Percentiles rank a stretch among this genome's conserved stretches.
phyloP scores from a whole-genome alignment of 2,329 filamentous ascomycete species.

The Trichoderma pleuroti region DNA sequence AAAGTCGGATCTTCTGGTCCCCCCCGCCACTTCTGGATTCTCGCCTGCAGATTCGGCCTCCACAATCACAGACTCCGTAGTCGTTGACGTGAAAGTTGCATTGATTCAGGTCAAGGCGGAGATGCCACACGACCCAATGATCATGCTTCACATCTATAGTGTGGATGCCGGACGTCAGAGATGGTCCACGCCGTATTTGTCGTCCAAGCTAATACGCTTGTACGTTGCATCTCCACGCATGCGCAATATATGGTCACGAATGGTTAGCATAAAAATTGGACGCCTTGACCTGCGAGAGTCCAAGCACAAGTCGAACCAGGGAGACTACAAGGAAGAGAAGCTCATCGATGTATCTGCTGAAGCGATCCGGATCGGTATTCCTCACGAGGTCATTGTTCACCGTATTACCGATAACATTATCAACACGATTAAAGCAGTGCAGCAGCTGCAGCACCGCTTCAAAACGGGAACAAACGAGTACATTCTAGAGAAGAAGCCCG shows the following conservation, averaged over 20 bases:
- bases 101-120: conserved; percentile 84
- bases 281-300: conserved; percentile 77
- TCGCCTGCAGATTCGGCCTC: conserved; percentile 33
- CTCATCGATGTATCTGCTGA: conserved; percentile 82
- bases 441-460: conserved; percentile 93
- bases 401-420: conserved; percentile 90
- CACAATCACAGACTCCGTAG: conserved; percentile 61
- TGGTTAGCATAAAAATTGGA: conserved; percentile 78
- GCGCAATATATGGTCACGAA: conserved; percentile 76
- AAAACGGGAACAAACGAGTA: conserved; percentile 84
- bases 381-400: conserved; percentile 86
- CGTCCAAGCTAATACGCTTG: conserved; percentile 73
- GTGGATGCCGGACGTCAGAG: conserved; percentile 80
- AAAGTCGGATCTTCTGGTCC: conserved; percentile 36
- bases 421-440: conserved; percentile 80
- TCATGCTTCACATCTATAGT: conserved; percentile 86
- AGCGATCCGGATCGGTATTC: conserved; percentile 81
- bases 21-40: conserved; percentile 31
- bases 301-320: conserved; percentile 60
- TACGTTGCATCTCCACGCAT: conserved; percentile 86
- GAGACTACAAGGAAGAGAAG: conserved; percentile 65
- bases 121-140: conserved; percentile 81
- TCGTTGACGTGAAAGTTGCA: conserved; percentile 75
- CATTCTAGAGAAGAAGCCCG: conserved; percentile 78
- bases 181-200: conserved; percentile 80